Percentiles rank a stretch among this genome's conserved stretches.
Evolutionary conservation across 2,329 filamentous ascomycete species (phyloP).

Genomic region (Ophiosphaerella narmari): DNA sequence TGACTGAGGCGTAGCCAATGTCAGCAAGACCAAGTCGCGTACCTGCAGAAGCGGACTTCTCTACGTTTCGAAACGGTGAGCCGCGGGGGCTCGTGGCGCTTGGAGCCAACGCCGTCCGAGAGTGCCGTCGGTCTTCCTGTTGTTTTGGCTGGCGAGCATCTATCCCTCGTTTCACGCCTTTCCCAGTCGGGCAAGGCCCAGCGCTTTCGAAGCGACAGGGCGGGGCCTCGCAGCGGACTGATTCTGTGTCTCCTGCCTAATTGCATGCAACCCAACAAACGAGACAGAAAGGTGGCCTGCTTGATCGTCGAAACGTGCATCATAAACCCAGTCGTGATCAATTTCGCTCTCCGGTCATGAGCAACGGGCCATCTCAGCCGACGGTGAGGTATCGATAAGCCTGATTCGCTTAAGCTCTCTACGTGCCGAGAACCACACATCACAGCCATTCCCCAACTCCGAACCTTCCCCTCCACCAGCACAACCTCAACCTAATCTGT

Average conservation of each 20-base stretch:
- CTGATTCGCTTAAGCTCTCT: slow-evolving; percentile 12
- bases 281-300: slow-evolving; percentile 8
- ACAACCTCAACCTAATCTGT: not conserved
- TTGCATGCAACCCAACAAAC: slow-evolving; percentile 6
- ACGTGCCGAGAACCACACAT: slow-evolving; percentile 7
- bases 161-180: slow-evolving; percentile 29
- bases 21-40: slow-evolving; percentile 16
- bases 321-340: not conserved
- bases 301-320: slow-evolving; percentile 11
- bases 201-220: slow-evolving; percentile 21
- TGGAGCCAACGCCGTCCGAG: slow-evolving; percentile 14
- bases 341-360: not conserved
- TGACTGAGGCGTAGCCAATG: slow-evolving; percentile 31
- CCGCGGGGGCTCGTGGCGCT: slow-evolving; percentile 20
- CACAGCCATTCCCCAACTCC: not conserved
- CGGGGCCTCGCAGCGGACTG: slow-evolving; percentile 6
- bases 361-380: slow-evolving; percentile 1
- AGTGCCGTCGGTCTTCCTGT: slow-evolving; percentile 18
- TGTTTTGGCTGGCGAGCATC: slow-evolving; percentile 19
- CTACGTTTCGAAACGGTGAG: slow-evolving; percentile 36
- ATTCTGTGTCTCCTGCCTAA: slow-evolving; percentile 4
- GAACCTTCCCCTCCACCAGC: slow-evolving; percentile 1
- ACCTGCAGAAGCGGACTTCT: slow-evolving; percentile 11
- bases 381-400: slow-evolving; percentile 15
- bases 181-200: slow-evolving; percentile 15